phyloP scores from a whole-genome alignment of 495 filamentous ascomycete species.

The Bryoglossum gracile region DNA sequence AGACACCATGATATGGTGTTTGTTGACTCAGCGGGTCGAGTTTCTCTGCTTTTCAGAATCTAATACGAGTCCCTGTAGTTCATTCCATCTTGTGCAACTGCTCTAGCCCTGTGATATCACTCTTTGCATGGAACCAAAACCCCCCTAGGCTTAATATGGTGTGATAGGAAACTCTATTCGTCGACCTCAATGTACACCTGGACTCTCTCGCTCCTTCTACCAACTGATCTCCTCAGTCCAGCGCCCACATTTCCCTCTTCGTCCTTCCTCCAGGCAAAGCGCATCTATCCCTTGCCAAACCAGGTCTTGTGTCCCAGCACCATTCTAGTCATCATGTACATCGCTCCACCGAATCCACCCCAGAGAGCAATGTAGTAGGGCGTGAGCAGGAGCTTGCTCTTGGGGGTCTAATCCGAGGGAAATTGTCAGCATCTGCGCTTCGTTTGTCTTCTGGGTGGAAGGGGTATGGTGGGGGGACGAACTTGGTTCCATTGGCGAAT shows the following conservation, averaged over 20 bases:
- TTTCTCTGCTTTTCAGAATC: no score
- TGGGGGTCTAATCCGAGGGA: slow-evolving; percentile 60
- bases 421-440: no score
- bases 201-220: not conserved
- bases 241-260: not conserved
- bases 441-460: no score
- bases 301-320: slow-evolving; percentile 79
- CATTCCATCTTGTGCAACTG: no score
- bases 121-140: no score
- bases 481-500: slow-evolving; percentile 84
- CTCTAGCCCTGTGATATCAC: no score
- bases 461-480: no score
- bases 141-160: not conserved
- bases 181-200: slow-evolving; percentile 8
- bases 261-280: not conserved
- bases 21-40: no score
- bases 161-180: slow-evolving; percentile 12
- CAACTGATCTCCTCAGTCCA: not conserved
- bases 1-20: no score
- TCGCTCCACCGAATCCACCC: slow-evolving; percentile 41
- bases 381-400: slow-evolving; percentile 58
- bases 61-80: no score
- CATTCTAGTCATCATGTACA: slow-evolving; percentile 51
- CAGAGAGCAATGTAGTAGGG: slow-evolving; percentile 70
- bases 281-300: slow-evolving; percentile 51